Base-by-base conservation (phyloP, 2,329 filamentous ascomycete genomes). In the Neofusicoccum laricinum region DNA sequence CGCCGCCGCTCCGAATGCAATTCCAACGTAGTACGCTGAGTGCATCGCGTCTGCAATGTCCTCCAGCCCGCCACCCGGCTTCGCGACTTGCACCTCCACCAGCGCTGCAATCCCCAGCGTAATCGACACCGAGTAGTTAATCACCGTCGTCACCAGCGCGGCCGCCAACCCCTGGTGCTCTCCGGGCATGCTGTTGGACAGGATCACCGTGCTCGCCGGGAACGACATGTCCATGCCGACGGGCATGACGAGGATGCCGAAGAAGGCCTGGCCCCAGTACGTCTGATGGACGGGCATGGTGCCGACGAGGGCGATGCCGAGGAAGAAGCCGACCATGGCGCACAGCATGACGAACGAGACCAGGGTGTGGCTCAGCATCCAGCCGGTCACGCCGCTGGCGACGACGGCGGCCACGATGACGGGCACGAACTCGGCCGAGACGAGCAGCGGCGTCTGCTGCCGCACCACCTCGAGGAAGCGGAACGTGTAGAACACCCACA, bases 401-500 rank as follows among this genome's bases (percentile, higher is more conserved):
- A 77, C 61, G 3, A 78, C 68, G 36, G 76, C 76, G 38, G 70
- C 72, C 7, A 78, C 61, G 50, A 75, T 66, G 8, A 71, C 72
- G 40, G 76, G 76, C 0, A 70, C 66, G 64, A 70, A 76, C 48
- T 76, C 68, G 15, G 76, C 75, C 5, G 75, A 70, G 3, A 72
- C 70, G 17, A 66, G 66, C 25, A 78, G 71, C 2, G 76, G 73
- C 11, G 74, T 70, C 36, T 69, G 65, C 14, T 66, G 64, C n/a
- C 76, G 75, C 14, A 76, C 63, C 19, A 71, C 65, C 46, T 72
- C 68, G 6, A 78, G 69, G 64, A 76, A 77, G 11, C 71, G 70
- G 66, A 72, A 75, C 36, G 69, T 72, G 67, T 77, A 77, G 68
- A 72, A 76, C 51, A 77, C 70, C 76, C 76, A 78, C 57, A 74